These are phyloP conservation scores for Polychytrium aggregatum DNA, from an alignment of 192 early-diverging fungal species.

Conservation along the genomic window DNA sequence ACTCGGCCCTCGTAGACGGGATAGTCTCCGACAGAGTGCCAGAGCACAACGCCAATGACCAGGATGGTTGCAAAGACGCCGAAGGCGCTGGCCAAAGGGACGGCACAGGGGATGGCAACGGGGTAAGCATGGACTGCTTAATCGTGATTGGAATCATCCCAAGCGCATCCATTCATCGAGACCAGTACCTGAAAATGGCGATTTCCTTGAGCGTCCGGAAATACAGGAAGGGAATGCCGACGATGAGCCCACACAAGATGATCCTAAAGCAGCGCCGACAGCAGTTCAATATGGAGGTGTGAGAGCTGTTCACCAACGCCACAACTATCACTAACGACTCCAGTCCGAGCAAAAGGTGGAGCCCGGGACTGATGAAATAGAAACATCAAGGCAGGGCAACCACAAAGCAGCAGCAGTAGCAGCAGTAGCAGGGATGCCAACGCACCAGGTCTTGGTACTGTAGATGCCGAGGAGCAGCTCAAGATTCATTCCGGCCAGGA, in stretches of 20 bases:
- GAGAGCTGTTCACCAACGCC: too few species aligned
- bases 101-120: not conserved
- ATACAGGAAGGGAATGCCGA: constrained; percentile 62
- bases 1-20: constrained; percentile 33
- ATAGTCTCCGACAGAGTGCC: constrained; percentile 39
- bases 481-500: constrained; percentile 64
- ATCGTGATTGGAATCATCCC: too few species aligned
- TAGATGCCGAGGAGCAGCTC: constrained; percentile 42
- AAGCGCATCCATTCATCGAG: too few species aligned
- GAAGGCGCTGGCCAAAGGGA: constrained; percentile 33
- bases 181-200: constrained; percentile 41
- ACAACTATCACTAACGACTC: too few species aligned
- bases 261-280: too few species aligned
- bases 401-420: too few species aligned
- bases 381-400: too few species aligned
- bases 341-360: too few species aligned
- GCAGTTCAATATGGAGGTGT: too few species aligned
- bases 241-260: constrained; percentile 39
- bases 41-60: constrained; percentile 59
- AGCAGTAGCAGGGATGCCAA: too few species aligned
- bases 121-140: too few species aligned
- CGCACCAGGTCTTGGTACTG: constrained; percentile 38
- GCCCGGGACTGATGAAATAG: too few species aligned
- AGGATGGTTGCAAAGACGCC: constrained; percentile 62
- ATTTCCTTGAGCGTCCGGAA: constrained; percentile 74